Evolutionary conservation across 2,329 filamentous ascomycete species (phyloP), one percentile per base, ranked within the genome.

Genomic region (Ceratocystiopsis minuta): DNA sequence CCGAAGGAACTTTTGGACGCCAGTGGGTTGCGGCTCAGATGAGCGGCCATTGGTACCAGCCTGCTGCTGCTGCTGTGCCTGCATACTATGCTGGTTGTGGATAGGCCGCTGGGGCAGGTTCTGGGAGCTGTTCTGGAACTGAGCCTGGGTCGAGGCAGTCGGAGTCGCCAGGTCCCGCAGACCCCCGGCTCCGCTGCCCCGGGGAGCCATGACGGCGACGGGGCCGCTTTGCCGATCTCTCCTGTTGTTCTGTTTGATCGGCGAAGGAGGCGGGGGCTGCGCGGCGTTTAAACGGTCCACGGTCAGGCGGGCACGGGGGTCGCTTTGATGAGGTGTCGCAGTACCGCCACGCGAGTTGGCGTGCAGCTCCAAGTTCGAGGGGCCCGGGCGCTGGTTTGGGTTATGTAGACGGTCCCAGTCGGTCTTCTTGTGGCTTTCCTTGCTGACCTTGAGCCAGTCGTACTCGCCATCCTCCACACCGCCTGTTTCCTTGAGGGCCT

Each of bases 381-480:
- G 75, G 57, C 87, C 85, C 49, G 80, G 83, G 53, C 81, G 68
- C 46, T 68, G 71, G 61, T 86, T 85, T 58, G 79, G 73, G 64
- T 84, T 79, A 64, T 87, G 83, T 51, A 84, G 68, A 60, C 82
- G 79, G 53, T 81, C 79, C 60, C 84, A 83, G 45, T 74, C 75
- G 63, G 86, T 86, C 64, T 93, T 90, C 63, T 86, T 84, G 54
- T 70, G 66, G 18, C 28, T 39, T 55, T 72, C 69, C 60, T 76
- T 77, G 67, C 85, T 90, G 53, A 94, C 70, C 71, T 94, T 95
- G 85, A 96, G 94, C 90, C 90, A 98, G 65, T 98, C 90, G 61
- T 96, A 98, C 60, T 96, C 88, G 55, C 90, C 90, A 61, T 98
- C 90, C 59, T 96, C 90, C 10, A 95, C 79, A 54, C 94, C 87